Evolutionary conservation across 345 rosid species (phyloP).

Genomic region (Salix caprea): DNA sequence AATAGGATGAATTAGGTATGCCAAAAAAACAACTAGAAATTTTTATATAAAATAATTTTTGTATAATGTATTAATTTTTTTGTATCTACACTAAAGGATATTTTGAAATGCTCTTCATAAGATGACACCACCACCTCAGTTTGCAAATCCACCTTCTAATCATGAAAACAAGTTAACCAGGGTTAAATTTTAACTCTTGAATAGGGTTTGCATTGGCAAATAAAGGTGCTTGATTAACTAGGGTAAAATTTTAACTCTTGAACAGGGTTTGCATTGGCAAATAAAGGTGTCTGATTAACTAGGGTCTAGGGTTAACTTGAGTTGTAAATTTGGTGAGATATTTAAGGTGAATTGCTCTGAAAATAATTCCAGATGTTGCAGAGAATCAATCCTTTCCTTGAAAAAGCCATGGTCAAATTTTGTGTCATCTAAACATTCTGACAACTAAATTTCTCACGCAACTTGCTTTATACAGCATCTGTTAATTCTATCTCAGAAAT

Average conservation of each 20-base stretch:
- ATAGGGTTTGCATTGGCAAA: not conserved
- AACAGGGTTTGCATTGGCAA: not conserved
- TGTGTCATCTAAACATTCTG: not conserved
- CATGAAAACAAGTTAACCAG: not conserved
- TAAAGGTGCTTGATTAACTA: not conserved
- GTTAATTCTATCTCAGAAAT: not conserved
- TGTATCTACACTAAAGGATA: not conserved
- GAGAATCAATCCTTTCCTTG: too few relatives aligned
- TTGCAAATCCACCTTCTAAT: not conserved
- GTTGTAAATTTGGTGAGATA: not conserved
- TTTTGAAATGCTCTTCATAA: not conserved
- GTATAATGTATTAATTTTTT: too few relatives aligned
- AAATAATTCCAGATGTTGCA: not conserved
- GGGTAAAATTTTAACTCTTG: not conserved
- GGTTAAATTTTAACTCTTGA: not conserved
- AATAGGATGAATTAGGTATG: too few relatives aligned
- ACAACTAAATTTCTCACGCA: not conserved
- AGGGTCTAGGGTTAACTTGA: not conserved
- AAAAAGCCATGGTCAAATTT: not conserved
- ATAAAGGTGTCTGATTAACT: not conserved
- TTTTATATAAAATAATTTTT: too few relatives aligned
- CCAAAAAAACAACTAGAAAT: too few relatives aligned
- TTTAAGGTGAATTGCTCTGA: not conserved
- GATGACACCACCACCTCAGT: too few relatives aligned
- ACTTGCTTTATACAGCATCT: not conserved